Percentiles rank a stretch among this genome's conserved stretches.
Conservation (phyloP, 2,329 filamentous ascomycete species). For the Scytalidium lignicola region DNA sequence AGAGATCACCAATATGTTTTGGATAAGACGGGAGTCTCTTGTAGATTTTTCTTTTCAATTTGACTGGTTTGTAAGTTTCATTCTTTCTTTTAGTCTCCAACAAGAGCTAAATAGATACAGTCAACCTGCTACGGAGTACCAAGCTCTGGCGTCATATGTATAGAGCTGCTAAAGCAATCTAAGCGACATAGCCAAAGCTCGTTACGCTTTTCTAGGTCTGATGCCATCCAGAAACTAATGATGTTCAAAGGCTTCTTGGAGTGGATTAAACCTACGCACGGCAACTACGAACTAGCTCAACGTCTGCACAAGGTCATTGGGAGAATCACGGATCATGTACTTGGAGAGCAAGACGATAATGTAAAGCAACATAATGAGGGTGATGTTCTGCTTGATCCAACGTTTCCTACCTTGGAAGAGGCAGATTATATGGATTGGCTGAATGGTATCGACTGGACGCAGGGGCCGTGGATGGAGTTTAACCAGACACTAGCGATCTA, state of each 20-base stretch:
- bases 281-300: conserved; percentile 3
- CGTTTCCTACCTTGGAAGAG: neutral
- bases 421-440: conserved; percentile 6
- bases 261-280: conserved; percentile 7
- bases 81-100: neutral
- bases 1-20: conserved; percentile 4
- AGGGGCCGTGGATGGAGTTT: conserved; percentile 4
- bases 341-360: neutral
- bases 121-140: conserved; percentile 5
- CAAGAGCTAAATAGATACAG: neutral
- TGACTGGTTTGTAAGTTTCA: conserved; percentile 22
- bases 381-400: neutral
- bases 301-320: conserved; percentile 1
- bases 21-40: conserved; percentile 22
- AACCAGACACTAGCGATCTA: too few species aligned
- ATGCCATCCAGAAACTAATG: conserved; percentile 4
- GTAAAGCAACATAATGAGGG: neutral
- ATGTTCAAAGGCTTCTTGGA: conserved; percentile 6
- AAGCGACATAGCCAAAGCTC: neutral
- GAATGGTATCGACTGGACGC: conserved; percentile 7
- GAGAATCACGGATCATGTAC: conserved; percentile 5
- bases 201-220: neutral
- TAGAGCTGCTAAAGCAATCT: conserved; percentile 4
- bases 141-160: conserved; percentile 1
- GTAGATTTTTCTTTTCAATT: conserved; percentile 15